phyloP scores from a whole-genome alignment of 2,329 filamentous ascomycete genomes.

The Venturia carpophila region DNA sequence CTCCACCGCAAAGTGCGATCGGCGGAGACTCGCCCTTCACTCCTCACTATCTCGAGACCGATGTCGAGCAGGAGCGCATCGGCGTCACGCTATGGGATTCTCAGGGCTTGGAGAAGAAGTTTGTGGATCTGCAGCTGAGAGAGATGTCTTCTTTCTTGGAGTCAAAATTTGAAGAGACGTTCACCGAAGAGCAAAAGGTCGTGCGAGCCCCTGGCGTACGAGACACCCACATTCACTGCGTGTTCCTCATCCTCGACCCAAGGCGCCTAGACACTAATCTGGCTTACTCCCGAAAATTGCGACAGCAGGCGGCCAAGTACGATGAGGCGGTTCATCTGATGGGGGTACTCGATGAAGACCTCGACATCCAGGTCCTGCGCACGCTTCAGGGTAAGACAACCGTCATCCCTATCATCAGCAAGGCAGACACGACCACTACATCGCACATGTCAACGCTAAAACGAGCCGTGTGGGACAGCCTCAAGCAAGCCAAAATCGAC shows the following conservation, averaged over 20 bases:
- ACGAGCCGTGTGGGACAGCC: constrained; percentile 78
- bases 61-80: constrained; percentile 85
- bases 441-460: constrained; percentile 91
- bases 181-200: constrained; percentile 96
- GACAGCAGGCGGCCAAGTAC: constrained; percentile 35
- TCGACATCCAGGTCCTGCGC: constrained; percentile 84
- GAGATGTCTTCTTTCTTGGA: constrained; percentile 90
- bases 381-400: constrained; percentile 88
- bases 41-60: constrained; percentile 85
- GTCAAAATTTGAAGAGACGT: constrained; percentile 97
- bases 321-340: constrained; percentile 35
- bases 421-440: constrained; percentile 93
- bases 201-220: constrained; percentile 84
- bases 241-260: constrained; percentile 87
- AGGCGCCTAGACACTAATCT: constrained; percentile 77
- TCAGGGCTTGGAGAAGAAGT: constrained; percentile 84
- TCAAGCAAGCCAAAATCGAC: constrained; percentile 80
- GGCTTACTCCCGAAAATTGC: constrained; percentile 51
- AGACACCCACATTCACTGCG: constrained; percentile 95
- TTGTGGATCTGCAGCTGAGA: constrained; percentile 87
- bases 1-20: constrained; percentile 40
- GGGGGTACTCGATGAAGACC: constrained; percentile 73
- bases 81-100: constrained; percentile 96
- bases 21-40: constrained; percentile 54
- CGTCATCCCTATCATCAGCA: constrained; percentile 89